phyloP scores from a whole-genome alignment of 2,329 filamentous ascomycete genomes.

The Curvularia hawaiiensis region DNA sequence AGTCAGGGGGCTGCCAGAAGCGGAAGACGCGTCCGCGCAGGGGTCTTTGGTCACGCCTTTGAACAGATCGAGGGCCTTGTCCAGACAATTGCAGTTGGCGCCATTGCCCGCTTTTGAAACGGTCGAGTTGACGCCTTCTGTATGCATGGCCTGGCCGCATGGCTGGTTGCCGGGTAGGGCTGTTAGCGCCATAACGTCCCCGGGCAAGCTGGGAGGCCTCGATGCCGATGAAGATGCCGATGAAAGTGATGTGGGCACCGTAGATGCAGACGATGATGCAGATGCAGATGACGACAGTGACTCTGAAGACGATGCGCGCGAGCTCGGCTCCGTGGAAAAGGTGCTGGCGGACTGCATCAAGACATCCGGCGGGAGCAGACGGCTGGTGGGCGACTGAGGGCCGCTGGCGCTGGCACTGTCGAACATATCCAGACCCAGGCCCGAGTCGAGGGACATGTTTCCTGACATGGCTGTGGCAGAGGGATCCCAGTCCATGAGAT shows the following conservation, averaged over 20 bases:
- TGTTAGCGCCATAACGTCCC: background rate
- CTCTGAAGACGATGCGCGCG: background rate
- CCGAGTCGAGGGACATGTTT: background rate
- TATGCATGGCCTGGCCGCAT: background rate
- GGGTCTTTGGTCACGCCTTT: slow-evolving; percentile 5
- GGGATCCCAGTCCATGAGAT: slow-evolving; percentile 12
- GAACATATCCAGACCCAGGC: background rate
- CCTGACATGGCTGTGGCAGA: background rate
- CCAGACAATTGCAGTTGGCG: slow-evolving; percentile 7
- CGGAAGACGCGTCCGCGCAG: background rate
- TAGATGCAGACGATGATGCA: background rate
- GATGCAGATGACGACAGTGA: background rate
- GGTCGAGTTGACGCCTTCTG: background rate
- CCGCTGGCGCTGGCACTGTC: background rate
- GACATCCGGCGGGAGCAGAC: slow-evolving; percentile 1
- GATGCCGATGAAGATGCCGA: slow-evolving; percentile 3
- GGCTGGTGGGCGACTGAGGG: slow-evolving; percentile 4
- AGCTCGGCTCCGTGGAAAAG: background rate
- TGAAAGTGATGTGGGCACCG: background rate
- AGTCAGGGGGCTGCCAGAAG: background rate
- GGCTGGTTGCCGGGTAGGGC: background rate
- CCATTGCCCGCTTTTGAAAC: background rate
- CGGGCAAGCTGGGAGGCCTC: background rate
- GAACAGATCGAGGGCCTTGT: slow-evolving; percentile 12
- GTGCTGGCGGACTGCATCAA: background rate